These are phyloP conservation scores for Acanthamoeba healyi DNA, from an alignment of 208 protist genomes.

Conservation along the genomic window DNA sequence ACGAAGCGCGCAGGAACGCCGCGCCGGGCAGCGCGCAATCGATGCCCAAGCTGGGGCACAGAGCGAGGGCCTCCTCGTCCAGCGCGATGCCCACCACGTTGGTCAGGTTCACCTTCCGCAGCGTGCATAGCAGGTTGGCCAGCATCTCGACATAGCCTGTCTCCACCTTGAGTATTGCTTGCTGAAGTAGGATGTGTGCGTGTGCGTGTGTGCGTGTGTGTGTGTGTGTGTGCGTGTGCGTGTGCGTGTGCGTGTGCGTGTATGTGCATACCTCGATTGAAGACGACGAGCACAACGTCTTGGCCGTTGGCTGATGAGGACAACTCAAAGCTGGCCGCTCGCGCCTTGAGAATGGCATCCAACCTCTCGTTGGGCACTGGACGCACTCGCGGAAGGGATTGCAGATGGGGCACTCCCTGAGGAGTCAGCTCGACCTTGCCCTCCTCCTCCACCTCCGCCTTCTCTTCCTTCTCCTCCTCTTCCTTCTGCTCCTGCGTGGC, in stretches of 20 bases:
- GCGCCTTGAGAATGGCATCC: neutral
- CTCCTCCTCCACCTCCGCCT: neutral
- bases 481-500: neutral
- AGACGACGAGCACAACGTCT: neutral
- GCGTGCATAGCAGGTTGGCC: neutral
- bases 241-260: too few species aligned
- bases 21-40: constrained; percentile 8
- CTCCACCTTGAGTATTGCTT: neutral
- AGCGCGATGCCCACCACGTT: constrained; percentile 29
- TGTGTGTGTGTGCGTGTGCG: neutral
- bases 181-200: too few species aligned
- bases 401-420: neutral
- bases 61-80: neutral
- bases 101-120: neutral
- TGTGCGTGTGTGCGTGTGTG: neutral
- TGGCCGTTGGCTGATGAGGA: neutral
- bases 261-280: neutral
- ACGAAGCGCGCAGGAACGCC: neutral
- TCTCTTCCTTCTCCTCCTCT: neutral
- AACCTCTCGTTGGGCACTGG: neutral
- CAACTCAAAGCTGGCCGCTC: neutral
- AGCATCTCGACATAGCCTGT: neutral
- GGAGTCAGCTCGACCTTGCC: neutral
- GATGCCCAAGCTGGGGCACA: neutral
- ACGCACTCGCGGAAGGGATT: neutral